Evolutionary conservation across 345 rosid genomes (phyloP), one percentile per base, ranked within the genome.

Genomic region (Mallotus nudiflorus): DNA sequence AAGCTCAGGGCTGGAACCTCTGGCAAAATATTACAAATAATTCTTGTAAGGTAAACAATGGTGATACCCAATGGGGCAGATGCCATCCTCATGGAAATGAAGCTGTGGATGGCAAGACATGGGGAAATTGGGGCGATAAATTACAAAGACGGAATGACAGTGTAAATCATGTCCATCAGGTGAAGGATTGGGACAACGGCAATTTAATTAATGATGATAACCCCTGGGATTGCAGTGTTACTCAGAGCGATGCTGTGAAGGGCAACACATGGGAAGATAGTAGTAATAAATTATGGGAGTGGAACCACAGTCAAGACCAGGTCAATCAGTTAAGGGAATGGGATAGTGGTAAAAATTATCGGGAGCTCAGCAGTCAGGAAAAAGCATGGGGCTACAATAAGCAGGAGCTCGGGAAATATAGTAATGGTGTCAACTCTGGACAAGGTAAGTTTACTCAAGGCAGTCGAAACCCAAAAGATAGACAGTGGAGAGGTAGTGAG

Each of bases 221-320:
- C 60, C 77, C 84, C 29, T 84, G 91, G 97, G 91, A 85, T 58
- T 68, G 45, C 39, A 66, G 73, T 82, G 39, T 28, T 72, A 46
- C 76, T 58, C 65, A 40, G 77, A 70, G 58, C 45, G 68, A 77
- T 74, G 77, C 48, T 68, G 77, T 16, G 20, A 70, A 73, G 65
- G 73, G 58, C 52, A n/a, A n/a, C n/a, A 61, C 61, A 11, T 54
- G 75, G 82, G 73, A 61, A 60, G 66, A n/a, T 15, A 44, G 49
- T 14, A 60, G 53, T 19, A 20, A 63, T 46, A 62, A 62, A n/a
- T 42, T 33, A 39, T 58, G 70, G 71, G 75, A 65, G 28, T 55
- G 28, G 63, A 67, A 40, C 50, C 68, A 46, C 24, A 13, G 58
- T 12, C 12, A 22, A 25, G 53, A 65, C 29, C 37, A 51, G 15